Percentiles rank a stretch among this genome's conserved stretches.
These are phyloP conservation scores for Xylaria sp. DNA, from an alignment of 495 filamentous ascomycete genomes.

Conservation along the genomic window DNA sequence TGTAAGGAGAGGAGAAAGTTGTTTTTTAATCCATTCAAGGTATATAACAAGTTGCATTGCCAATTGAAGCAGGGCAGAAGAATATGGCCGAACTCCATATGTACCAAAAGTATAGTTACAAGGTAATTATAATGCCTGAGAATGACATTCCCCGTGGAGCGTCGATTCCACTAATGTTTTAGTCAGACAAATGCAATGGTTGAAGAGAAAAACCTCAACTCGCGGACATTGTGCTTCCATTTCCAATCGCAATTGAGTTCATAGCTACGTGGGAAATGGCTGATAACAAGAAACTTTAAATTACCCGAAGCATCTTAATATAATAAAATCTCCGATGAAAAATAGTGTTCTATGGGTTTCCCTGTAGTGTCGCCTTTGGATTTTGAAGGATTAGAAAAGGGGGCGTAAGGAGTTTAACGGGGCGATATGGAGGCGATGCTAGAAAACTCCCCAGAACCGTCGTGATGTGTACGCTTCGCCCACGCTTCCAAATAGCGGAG, in stretches of 20 bases:
- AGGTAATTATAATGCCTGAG: not conserved
- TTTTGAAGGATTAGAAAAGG: not conserved
- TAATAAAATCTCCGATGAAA: not conserved
- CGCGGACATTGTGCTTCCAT: not conserved
- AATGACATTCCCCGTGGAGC: not conserved
- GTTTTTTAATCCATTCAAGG: not conserved
- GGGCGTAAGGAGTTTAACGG: not conserved
- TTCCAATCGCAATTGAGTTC: not conserved
- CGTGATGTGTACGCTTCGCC: constrained; percentile 7
- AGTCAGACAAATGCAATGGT: not conserved
- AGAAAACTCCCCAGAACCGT: constrained; percentile 4
- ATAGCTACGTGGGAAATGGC: not conserved
- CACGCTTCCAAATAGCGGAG: not conserved
- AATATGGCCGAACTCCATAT: not conserved
- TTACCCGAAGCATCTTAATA: not conserved
- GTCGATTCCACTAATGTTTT: not conserved
- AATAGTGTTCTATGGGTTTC: not conserved
- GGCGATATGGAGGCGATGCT: not conserved
- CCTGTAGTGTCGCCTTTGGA: not conserved
- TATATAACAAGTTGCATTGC: constrained; percentile 1
- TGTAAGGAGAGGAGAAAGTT: not conserved
- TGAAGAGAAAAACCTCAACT: not conserved
- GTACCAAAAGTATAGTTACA: not conserved
- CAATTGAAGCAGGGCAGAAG: not conserved
- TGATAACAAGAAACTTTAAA: not conserved